Conservation (phyloP, 129 eudicot species). For the Chrysanthemum makinoi region DNA sequence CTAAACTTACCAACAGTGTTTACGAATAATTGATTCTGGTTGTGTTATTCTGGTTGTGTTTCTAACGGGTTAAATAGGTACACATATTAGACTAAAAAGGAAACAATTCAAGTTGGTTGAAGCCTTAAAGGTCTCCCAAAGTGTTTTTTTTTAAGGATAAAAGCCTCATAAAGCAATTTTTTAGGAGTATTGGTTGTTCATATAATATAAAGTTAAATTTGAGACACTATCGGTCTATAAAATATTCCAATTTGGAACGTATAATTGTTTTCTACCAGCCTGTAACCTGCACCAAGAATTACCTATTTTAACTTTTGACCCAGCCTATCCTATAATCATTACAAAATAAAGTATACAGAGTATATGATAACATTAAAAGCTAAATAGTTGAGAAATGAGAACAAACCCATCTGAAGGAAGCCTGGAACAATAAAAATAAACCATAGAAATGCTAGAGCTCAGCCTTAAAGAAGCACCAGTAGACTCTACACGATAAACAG, state of each 20-base stretch:
- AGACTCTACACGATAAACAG: conserved; percentile 52
- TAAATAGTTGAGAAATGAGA: conserved; percentile 19
- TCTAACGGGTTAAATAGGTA: background rate
- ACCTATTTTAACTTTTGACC: too few species aligned
- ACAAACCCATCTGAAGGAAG: conserved; percentile 89
- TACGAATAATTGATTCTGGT: too few species aligned
- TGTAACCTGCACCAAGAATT: too few species aligned
- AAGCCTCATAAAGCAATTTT: background rate
- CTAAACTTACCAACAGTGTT: too few species aligned
- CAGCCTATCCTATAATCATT: too few species aligned
- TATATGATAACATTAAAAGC: background rate
- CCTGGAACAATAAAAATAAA: conserved; percentile 78
- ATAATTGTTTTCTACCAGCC: too few species aligned
- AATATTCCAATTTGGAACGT: too few species aligned
- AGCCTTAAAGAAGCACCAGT: conserved; percentile 73
- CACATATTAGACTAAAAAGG: background rate
- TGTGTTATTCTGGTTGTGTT: too few species aligned
- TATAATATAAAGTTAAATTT: background rate
- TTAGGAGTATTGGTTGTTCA: background rate
- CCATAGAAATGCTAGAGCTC: conserved; percentile 61
- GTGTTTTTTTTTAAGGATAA: background rate
- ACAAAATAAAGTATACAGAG: too few species aligned
- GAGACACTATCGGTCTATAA: background rate
- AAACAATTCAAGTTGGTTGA: background rate
- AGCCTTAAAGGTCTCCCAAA: background rate